Conservation (phyloP, 345 rosid genomes). For the Salix koriyanagi region DNA sequence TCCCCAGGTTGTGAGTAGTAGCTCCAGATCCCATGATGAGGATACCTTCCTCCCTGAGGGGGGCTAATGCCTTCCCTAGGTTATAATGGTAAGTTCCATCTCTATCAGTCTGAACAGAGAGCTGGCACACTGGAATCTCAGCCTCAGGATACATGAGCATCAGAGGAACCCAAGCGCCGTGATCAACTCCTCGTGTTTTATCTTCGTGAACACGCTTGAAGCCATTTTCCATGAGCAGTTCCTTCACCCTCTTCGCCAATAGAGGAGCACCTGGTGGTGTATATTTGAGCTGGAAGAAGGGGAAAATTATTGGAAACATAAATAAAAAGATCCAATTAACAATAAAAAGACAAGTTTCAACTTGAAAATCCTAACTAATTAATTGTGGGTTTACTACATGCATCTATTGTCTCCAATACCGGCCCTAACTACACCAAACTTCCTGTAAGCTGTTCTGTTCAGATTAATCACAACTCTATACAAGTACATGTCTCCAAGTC, state of each 20-base stretch:
- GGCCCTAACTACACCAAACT: neutral
- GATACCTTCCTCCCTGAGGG: constrained; percentile 77
- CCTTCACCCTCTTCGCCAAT: constrained; percentile 70
- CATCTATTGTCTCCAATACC: too few species aligned
- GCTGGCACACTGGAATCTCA: constrained; percentile 76
- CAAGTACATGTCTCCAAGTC: neutral
- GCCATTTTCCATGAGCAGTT: constrained; percentile 53
- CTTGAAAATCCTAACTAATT: neutral
- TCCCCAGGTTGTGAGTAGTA: constrained; percentile 74
- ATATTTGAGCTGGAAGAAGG: too few species aligned
- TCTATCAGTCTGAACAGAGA: constrained; percentile 59
- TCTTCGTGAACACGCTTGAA: constrained; percentile 59
- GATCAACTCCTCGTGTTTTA: constrained; percentile 73
- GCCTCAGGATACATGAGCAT: constrained; percentile 92
- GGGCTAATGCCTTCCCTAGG: constrained; percentile 82
- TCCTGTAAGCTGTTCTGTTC: neutral
- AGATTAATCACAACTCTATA: neutral
- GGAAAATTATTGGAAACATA: too few species aligned
- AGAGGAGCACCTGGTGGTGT: too few species aligned
- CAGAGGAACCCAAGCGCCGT: constrained; percentile 98
- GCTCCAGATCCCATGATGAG: constrained; percentile 87
- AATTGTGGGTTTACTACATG: too few species aligned
- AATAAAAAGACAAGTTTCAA: neutral
- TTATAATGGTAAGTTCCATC: constrained; percentile 70
- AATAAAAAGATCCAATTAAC: too few species aligned